These are phyloP conservation scores for Rosa lucieae DNA, from an alignment of 306 rosid genomes.

Conservation along the genomic window DNA sequence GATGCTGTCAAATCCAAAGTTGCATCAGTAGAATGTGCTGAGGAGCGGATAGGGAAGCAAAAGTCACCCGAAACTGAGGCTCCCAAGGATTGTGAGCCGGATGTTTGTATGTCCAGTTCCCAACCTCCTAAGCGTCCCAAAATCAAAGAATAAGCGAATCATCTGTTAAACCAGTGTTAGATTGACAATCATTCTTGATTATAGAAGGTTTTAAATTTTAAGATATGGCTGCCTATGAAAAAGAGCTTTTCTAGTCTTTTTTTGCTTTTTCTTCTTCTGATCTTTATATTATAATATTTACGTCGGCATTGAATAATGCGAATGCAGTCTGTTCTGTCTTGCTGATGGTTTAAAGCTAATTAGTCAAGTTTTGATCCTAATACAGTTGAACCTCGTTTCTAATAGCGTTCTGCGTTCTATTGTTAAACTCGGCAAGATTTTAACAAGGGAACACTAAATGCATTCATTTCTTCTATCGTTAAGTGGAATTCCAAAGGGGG, in stretches of 20 bases:
- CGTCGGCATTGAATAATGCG: slow-evolving; percentile 8
- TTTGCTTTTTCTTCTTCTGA: slow-evolving; percentile 5
- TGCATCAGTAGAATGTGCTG: slow-evolving; percentile 28
- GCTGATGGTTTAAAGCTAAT: slow-evolving; percentile 16
- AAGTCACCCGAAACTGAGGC: slow-evolving; percentile 38
- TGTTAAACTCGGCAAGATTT: neutral
- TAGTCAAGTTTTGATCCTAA: slow-evolving; percentile 28
- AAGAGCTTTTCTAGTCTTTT: slow-evolving; percentile 33
- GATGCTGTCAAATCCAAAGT: slow-evolving; percentile 39
- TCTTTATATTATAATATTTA: slow-evolving; percentile 5
- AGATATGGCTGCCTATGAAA: slow-evolving; percentile 31
- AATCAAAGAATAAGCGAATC: slow-evolving; percentile 46
- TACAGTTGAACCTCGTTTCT: slow-evolving; percentile 4
- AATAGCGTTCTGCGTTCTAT: neutral
- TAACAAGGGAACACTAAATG: no score
- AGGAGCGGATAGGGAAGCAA: slow-evolving; percentile 35
- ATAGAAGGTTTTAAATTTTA: slow-evolving; percentile 15
- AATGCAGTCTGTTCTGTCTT: slow-evolving; percentile 3
- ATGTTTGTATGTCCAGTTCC: slow-evolving; percentile 37
- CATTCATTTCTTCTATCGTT: neutral
- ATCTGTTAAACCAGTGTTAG: slow-evolving; percentile 48
- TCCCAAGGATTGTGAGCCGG: slow-evolving; percentile 38
- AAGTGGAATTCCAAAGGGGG: no score
- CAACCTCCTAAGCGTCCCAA: slow-evolving; percentile 63
- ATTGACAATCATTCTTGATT: slow-evolving; percentile 34